A percentile compares a stretch with the other conserved stretches of the same genome.
These are phyloP conservation scores for Galeopsis tetrahit DNA, from an alignment of 257 asterid species.

Conservation along the genomic window DNA sequence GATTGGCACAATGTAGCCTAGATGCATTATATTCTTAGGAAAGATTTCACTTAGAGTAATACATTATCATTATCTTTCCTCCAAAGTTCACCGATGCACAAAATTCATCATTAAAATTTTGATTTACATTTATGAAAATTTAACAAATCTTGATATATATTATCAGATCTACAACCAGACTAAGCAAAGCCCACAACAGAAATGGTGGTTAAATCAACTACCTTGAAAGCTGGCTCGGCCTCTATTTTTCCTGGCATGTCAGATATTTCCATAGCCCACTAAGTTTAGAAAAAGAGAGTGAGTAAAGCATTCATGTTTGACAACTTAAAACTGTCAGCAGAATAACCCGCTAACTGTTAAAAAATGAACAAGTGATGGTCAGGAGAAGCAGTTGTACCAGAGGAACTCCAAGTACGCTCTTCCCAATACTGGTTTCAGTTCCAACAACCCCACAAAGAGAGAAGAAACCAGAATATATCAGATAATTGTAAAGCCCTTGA, in stretches of 20 bases:
- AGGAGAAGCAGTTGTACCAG: conserved; percentile 42
- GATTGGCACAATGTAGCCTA: conserved; percentile 9
- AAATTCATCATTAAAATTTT: not conserved
- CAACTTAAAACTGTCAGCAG: conserved; percentile 25
- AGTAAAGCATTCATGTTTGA: conserved; percentile 28
- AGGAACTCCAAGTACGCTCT: conserved; percentile 46
- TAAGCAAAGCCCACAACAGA: conserved; percentile 8
- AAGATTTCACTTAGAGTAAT: not conserved
- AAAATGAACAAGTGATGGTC: conserved; percentile 14
- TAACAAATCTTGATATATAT: not conserved
- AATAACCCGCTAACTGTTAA: not conserved
- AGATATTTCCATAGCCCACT: conserved; percentile 51
- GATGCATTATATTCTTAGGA: not conserved
- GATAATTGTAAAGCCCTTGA: conserved; percentile 26
- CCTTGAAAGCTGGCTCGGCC: conserved; percentile 57
- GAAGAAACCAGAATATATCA: conserved; percentile 31
- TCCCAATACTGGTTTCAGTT: conserved; percentile 45
- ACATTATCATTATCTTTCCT: not conserved
- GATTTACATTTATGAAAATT: not conserved
- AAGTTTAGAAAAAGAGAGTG: conserved; percentile 27
- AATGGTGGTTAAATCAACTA: conserved; percentile 27
- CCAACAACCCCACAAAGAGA: conserved; percentile 41
- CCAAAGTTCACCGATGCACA: conserved; percentile 3
- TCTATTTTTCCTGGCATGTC: conserved; percentile 45
- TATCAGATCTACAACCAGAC: not conserved